phyloP scores from a whole-genome alignment of 1,139 yeast species.

The Blastobotrys persicus region DNA sequence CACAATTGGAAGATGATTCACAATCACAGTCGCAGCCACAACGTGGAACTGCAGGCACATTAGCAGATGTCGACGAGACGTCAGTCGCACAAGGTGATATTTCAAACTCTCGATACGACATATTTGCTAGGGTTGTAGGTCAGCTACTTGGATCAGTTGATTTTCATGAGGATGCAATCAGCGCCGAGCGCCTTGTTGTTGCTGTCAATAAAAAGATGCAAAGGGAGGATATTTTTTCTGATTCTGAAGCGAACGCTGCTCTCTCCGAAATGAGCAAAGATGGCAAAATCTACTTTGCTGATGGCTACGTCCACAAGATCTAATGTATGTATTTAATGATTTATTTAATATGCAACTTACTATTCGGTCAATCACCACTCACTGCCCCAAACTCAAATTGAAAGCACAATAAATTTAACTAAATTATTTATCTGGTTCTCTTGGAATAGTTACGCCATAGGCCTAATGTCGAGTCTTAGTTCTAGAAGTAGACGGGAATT shows the following conservation, averaged over 20 bases:
- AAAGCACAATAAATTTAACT: too few species aligned
- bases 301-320: conserved; percentile 19
- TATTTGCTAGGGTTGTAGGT: conserved; percentile 36
- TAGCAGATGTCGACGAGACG: conserved; percentile 21
- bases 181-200: conserved; percentile 30
- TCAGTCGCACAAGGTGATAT: conserved; percentile 28
- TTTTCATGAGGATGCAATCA: conserved; percentile 33
- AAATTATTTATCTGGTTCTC: too few species aligned
- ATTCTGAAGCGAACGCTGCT: conserved; percentile 39
- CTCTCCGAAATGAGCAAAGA: conserved; percentile 37
- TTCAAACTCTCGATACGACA: conserved; percentile 34
- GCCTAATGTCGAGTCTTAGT: too few species aligned
- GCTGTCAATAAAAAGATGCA: conserved; percentile 37
- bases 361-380: too few species aligned
- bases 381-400: too few species aligned
- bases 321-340: neutral
- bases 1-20: conserved; percentile 16
- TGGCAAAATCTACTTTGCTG: conserved; percentile 37
- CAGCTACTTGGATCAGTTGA: conserved; percentile 33
- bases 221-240: conserved; percentile 37
- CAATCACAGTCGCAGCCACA: conserved; percentile 20
- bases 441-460: too few species aligned
- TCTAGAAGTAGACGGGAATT: too few species aligned
- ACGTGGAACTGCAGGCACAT: conserved; percentile 17
- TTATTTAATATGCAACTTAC: neutral